A percentile compares a stretch with the other conserved stretches of the same genome.
phyloP scores from a whole-genome alignment of 306 rosid genomes.

The Benincasa hispida region DNA sequence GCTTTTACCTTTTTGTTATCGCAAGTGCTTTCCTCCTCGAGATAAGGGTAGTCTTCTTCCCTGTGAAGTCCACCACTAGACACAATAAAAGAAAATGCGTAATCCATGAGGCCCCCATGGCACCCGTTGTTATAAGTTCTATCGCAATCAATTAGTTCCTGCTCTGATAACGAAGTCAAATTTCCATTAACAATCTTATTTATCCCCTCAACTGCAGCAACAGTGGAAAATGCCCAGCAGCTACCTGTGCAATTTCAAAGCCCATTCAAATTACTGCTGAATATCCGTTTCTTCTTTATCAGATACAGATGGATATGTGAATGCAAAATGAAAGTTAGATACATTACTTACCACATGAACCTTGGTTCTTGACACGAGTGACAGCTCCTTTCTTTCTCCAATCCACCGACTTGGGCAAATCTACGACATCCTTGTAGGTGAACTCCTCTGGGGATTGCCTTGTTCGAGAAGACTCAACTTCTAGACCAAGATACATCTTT shows the following conservation, averaged over 20 bases:
- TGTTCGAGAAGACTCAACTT: constrained; percentile 14
- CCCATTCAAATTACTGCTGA: background rate
- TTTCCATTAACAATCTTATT: constrained; percentile 52
- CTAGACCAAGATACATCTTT: constrained; percentile 30
- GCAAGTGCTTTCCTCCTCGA: constrained; percentile 53
- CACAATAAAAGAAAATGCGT: constrained; percentile 41
- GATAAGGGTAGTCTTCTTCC: constrained; percentile 63
- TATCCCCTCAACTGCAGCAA: constrained; percentile 63
- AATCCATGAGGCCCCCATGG: constrained; percentile 69
- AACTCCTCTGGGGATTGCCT: constrained; percentile 31
- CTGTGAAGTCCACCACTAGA: constrained; percentile 46
- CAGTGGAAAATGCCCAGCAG: constrained; percentile 70
- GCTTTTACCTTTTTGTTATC: constrained; percentile 35
- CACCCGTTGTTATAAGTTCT: constrained; percentile 52
- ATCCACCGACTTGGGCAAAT: constrained; percentile 52
- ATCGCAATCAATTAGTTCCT: constrained; percentile 59
- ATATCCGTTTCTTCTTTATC: background rate
- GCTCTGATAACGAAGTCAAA: constrained; percentile 47
- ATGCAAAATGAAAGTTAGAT: background rate
- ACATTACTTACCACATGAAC: constrained; percentile 48
- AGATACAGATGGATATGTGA: background rate
- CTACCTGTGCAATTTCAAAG: constrained; percentile 31
- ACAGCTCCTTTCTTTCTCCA: constrained; percentile 84
- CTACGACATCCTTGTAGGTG: constrained; percentile 24
- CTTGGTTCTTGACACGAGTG: constrained; percentile 49